A percentile compares a stretch with the other conserved stretches of the same genome.
Evolutionary conservation across 1,284 basidiomycete genomes (phyloP).

Genomic region (Pascua sp.): DNA sequence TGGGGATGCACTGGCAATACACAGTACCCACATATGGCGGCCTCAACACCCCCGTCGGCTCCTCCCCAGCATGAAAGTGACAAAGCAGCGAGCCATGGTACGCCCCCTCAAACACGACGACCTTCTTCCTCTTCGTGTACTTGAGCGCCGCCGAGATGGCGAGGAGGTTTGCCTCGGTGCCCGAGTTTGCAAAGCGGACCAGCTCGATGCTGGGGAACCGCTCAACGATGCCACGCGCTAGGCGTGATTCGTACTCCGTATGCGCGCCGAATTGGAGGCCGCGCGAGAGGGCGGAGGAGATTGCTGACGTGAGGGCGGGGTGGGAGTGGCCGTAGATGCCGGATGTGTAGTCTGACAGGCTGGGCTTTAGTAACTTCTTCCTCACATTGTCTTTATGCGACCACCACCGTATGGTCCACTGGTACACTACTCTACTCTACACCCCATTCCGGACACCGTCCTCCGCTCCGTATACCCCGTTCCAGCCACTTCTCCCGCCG

Average conservation of each 20-base stretch:
- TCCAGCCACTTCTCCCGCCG: no score
- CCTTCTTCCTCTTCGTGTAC: constrained; percentile 25
- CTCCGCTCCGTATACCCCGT: no score
- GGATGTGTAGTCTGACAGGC: constrained; percentile 28
- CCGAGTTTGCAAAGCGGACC: constrained; percentile 47
- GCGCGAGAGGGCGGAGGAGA: constrained; percentile 15
- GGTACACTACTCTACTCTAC: no score
- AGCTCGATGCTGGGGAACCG: constrained; percentile 31
- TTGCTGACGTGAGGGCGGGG: constrained; percentile 20
- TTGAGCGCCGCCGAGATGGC: constrained; percentile 54
- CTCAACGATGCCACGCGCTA: constrained; percentile 18
- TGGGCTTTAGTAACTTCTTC: neutral
- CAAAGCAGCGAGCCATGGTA: constrained; percentile 32
- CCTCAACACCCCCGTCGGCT: constrained; percentile 10
- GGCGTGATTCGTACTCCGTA: constrained; percentile 18
- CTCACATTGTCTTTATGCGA: no score
- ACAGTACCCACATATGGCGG: constrained; percentile 18
- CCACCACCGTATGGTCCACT: no score
- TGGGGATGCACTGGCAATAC: neutral
- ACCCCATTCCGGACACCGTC: no score
- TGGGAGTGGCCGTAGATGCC: constrained; percentile 33
- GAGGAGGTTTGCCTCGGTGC: constrained; percentile 51
- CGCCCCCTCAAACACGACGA: constrained; percentile 29
- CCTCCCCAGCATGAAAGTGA: constrained; percentile 15
- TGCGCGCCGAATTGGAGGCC: constrained; percentile 31